Evolutionary conservation across 2,329 filamentous ascomycete species (phyloP), one percentile per base, ranked within the genome.

Genomic region (Alternaria sp.): DNA sequence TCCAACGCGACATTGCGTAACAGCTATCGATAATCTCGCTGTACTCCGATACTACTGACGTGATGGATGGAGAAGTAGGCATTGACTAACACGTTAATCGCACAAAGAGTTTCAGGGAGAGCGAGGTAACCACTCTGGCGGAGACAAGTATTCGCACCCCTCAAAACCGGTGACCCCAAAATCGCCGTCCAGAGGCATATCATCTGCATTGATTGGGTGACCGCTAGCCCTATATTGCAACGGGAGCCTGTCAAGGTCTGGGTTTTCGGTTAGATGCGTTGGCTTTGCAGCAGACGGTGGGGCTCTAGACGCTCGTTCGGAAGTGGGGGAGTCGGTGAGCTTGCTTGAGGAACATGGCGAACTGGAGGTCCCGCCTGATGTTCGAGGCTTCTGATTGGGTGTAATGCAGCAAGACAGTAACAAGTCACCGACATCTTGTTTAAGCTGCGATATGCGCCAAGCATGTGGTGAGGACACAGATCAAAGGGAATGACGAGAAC

Each of bases 301-400:
- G 66, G 61, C 63, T 66, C 63, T 49, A 68, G 57, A 67, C 52
- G 59, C 64, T 61, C 60, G 62, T 56, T 47, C 65, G 54, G 64
- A 59, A 58, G 64, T 54, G 58, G 57, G 38, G 59, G 59, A 74
- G 75, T 75, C 75, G 75, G 75, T 77, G 74, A 73, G 72, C 54
- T 64, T 57, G 61, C 44, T 54, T 51, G 61, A 66, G 58, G 54
- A 67, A 68, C 59, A 56, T 22, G 30, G 55, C 38, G 55, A 44
- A 51, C 58, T 36, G 32, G 56, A 55, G 52, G 49, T 60, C 61
- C 64, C 64, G 59, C 64, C 44, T 26, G 26, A 43, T 8, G 12
- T 58, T 43, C 47, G 26, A 12, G 51, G 22, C 54, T 7, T 39
- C 38, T 67, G 61, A 74, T 72, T 73, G 71, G 72, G 22, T 51